A percentile compares a stretch with the other conserved stretches of the same genome.
phyloP scores from a whole-genome alignment of 495 filamentous ascomycete species.

The Tuber melanosporum region DNA sequence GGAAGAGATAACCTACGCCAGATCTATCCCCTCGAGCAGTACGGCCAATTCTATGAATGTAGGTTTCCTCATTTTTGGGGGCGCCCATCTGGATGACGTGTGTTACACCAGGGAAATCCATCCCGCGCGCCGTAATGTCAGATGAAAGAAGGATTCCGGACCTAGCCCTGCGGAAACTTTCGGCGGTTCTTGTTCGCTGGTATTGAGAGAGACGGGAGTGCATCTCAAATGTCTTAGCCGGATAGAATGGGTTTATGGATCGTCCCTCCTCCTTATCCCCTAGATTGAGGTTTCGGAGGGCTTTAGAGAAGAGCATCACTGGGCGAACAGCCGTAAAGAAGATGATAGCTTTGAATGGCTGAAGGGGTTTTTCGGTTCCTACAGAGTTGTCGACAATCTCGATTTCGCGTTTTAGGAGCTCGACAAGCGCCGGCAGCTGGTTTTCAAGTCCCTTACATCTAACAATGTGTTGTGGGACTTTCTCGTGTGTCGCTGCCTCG shows the following conservation, averaged over 20 bases:
- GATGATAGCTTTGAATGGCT: conserved; percentile 88
- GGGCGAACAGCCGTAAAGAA: conserved; percentile 76
- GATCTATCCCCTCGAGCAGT: conserved; percentile 63
- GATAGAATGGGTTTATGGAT: conserved; percentile 46
- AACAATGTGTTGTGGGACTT: conserved; percentile 71
- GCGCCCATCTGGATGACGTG: conserved; percentile 80
- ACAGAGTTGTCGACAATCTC: not conserved
- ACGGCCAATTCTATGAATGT: conserved; percentile 82
- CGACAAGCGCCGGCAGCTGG: conserved; percentile 64
- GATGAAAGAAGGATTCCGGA: conserved; percentile 79
- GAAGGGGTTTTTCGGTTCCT: conserved; percentile 40
- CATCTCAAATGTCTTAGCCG: conserved; percentile 57
- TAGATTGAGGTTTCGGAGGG: conserved; percentile 53
- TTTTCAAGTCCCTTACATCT: conserved; percentile 64
- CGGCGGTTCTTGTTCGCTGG: conserved; percentile 59
- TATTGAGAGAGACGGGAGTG: conserved; percentile 71
- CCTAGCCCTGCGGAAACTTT: conserved; percentile 58
- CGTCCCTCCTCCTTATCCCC: conserved; percentile 27
- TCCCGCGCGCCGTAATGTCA: conserved; percentile 89
- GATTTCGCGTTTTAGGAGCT: conserved; percentile 55
- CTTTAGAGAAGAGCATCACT: conserved; percentile 55
- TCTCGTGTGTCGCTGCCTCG: conserved; percentile 75
- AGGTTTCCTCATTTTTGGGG: conserved; percentile 66
- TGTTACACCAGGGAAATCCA: conserved; percentile 93
- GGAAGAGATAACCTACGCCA: conserved; percentile 74